These are phyloP conservation scores for Picea glauca DNA, from an alignment of 75 land plant genomes.

Conservation along the genomic window DNA sequence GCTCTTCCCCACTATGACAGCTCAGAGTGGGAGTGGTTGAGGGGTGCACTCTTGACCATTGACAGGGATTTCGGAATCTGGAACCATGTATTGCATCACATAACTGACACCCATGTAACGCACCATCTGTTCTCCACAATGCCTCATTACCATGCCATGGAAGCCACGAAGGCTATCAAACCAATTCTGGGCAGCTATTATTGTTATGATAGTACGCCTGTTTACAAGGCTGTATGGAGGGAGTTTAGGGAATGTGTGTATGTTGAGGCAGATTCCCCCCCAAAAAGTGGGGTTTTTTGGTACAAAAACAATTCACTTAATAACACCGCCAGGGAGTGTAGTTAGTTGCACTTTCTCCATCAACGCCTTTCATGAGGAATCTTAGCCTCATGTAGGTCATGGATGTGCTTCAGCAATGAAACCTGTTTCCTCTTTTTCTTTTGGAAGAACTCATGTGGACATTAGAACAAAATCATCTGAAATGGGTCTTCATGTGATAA, in stretches of 20 bases:
- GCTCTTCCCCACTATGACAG: slow-evolving; percentile 67
- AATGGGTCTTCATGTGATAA: too few relatives aligned
- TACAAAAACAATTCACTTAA: slow-evolving; percentile 26
- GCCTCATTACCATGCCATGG: slow-evolving; percentile 85
- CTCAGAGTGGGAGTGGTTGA: slow-evolving; percentile 79
- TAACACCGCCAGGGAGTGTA: too few relatives aligned
- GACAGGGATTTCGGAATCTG: slow-evolving; percentile 76
- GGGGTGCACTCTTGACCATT: slow-evolving; percentile 67
- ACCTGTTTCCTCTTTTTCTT: too few relatives aligned
- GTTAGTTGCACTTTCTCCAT: too few relatives aligned
- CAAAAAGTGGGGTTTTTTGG: slow-evolving; percentile 57
- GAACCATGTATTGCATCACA: slow-evolving; percentile 74
- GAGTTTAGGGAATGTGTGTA: slow-evolving; percentile 71
- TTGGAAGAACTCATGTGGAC: too few relatives aligned
- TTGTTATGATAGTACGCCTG: slow-evolving; percentile 57
- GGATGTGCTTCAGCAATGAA: too few relatives aligned
- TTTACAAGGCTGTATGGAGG: slow-evolving; percentile 61
- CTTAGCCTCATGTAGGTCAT: too few relatives aligned
- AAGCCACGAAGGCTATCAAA: slow-evolving; percentile 69
- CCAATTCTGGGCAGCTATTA: slow-evolving; percentile 69
- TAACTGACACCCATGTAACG: slow-evolving; percentile 56
- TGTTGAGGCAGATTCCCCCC: slow-evolving; percentile 28
- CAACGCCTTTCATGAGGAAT: too few relatives aligned
- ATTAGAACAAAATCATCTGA: too few relatives aligned
- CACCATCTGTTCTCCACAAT: slow-evolving; percentile 83